Evolutionary conservation across 192 early-diverging fungal species (phyloP).

Genomic region (Coemansia sp.): DNA sequence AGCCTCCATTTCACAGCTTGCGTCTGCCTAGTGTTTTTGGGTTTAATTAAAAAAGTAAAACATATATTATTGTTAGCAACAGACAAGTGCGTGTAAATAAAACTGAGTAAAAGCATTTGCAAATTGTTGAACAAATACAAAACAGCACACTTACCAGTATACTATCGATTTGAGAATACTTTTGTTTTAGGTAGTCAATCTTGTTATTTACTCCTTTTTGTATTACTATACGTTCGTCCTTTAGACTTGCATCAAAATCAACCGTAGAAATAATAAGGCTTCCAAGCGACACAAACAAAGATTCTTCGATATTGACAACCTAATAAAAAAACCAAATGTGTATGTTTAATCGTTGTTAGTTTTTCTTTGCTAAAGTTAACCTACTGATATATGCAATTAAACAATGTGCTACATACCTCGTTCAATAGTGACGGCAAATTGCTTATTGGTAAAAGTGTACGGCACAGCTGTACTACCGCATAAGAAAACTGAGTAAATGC

Average conservation of each 20-base stretch:
- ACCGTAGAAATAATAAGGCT: conserved; percentile 32
- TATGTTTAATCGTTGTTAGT: no score
- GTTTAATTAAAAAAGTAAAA: neutral
- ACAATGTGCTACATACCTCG: neutral
- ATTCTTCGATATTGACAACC: conserved; percentile 24
- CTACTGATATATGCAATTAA: neutral
- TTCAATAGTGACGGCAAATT: conserved; percentile 18
- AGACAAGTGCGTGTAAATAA: no score
- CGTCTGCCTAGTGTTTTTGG: conserved; percentile 16
- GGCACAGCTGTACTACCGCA: conserved; percentile 26
- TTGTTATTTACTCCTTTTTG: conserved; percentile 21
- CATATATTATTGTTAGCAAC: no score
- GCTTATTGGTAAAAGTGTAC: conserved; percentile 14
- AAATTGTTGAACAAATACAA: no score
- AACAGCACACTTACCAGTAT: conserved; percentile 21
- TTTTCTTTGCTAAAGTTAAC: no score
- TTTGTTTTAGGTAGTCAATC: conserved; percentile 32
- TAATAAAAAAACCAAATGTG: conserved; percentile 8
- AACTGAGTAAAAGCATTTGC: no score
- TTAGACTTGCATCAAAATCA: conserved; percentile 35
- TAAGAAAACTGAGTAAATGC: conserved; percentile 36
- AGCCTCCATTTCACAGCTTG: conserved; percentile 37
- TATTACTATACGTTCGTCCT: conserved; percentile 27
- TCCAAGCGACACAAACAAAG: conserved; percentile 20
- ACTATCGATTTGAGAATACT: conserved; percentile 20